Conservation (phyloP, 352 stramenopile genomes). For the Elongisporangium anandrum region DNA sequence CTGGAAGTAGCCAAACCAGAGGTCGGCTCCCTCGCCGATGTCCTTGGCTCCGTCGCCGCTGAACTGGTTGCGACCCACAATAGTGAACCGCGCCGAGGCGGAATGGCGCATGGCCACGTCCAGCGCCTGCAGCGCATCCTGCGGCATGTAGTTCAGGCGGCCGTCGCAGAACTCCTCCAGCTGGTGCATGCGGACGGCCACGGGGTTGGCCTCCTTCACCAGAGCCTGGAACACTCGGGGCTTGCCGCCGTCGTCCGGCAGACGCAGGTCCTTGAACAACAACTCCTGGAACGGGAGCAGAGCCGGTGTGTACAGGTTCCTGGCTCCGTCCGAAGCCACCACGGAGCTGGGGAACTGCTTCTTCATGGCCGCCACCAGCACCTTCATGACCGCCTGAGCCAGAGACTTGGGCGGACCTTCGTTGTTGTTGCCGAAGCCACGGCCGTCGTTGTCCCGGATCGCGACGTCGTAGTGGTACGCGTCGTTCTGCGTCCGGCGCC, state of each 20-base stretch:
- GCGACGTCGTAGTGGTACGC: conserved; percentile 74
- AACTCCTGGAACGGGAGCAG: conserved; percentile 41
- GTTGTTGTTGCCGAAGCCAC: conserved; percentile 26
- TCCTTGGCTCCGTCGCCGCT: conserved; percentile 22
- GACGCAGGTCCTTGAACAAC: conserved; percentile 27
- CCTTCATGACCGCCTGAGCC: conserved; percentile 50
- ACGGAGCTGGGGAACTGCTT: conserved; percentile 27
- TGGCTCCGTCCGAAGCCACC: conserved; percentile 47
- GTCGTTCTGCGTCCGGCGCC: conserved; percentile 37
- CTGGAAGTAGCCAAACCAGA: conserved; percentile 78
- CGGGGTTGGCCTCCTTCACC: conserved; percentile 50
- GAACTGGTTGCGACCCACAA: conserved; percentile 61
- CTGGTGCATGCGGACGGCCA: conserved; percentile 61
- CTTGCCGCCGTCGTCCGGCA: conserved; percentile 38
- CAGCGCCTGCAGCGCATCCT: conserved; percentile 66
- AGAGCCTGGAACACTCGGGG: conserved; percentile 38
- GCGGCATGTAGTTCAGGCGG: conserved; percentile 64
- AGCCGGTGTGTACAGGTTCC: conserved; percentile 50
- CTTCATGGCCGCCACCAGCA: conserved; percentile 32
- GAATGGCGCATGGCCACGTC: conserved; percentile 65
- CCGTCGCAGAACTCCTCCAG: conserved; percentile 49
- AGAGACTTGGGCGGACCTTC: conserved; percentile 54
- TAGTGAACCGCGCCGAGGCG: conserved; percentile 43
- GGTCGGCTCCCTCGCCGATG: conserved; percentile 56
- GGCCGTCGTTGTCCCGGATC: conserved; percentile 23